These are phyloP conservation scores for Aspergillus pseudoglaucus DNA, from an alignment of 2,329 filamentous ascomycete species.

Conservation along the genomic window DNA sequence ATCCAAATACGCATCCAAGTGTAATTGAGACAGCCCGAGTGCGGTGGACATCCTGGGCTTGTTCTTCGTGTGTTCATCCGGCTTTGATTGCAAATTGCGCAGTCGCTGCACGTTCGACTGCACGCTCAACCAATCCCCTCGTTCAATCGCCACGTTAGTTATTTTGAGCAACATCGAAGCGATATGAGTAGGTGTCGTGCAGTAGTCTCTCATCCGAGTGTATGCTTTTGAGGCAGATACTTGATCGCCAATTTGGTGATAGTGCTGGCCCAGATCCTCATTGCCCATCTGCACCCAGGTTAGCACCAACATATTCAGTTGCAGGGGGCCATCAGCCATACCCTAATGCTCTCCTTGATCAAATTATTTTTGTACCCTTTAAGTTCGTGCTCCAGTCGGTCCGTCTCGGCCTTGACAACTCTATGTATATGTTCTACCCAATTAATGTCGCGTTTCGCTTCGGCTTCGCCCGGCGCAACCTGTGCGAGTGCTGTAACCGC, in stretches of 20 bases:
- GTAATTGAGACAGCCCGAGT: conserved; percentile 57
- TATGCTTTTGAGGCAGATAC: conserved; percentile 69
- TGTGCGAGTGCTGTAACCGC: conserved; percentile 60
- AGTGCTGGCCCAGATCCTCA: conserved; percentile 81
- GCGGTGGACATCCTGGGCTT: conserved; percentile 60
- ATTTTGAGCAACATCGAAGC: conserved; percentile 74
- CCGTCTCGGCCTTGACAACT: conserved; percentile 62
- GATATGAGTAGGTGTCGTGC: conserved; percentile 75
- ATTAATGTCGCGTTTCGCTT: conserved; percentile 59
- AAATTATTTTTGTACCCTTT: conserved; percentile 94
- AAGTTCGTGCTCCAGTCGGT: conserved; percentile 74
- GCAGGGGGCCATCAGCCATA: conserved; percentile 36
- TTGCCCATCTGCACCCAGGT: conserved; percentile 68
- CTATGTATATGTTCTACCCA: conserved; percentile 69
- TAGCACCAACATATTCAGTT: conserved; percentile 2
- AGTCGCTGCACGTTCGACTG: conserved; percentile 54
- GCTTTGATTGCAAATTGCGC: conserved; percentile 47
- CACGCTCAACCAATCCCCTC: conserved; percentile 68
- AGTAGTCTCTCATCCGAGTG: conserved; percentile 81
- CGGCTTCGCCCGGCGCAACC: conserved; percentile 60
- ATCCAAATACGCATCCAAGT: conserved; percentile 51
- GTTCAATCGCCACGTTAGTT: conserved; percentile 67
- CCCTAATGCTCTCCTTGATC: conserved; percentile 92
- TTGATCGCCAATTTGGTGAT: conserved; percentile 71
- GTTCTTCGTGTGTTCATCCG: conserved; percentile 52